phyloP scores from a whole-genome alignment of 177 flowering plant species.

The Tripterygium wilfordii region DNA sequence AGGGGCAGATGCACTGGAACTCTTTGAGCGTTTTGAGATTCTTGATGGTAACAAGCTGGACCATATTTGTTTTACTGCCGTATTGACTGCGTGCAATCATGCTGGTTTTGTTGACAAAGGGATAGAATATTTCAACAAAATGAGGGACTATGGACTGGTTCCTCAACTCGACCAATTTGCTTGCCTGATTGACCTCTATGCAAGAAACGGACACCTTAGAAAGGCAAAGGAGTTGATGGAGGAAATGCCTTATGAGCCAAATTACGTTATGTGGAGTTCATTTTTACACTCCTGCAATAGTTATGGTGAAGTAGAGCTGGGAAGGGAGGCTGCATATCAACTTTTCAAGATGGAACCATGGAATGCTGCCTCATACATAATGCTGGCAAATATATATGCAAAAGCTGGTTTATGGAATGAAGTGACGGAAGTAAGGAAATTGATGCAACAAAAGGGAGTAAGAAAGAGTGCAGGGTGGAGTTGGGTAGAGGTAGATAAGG shows the following conservation, averaged over 20 bases:
- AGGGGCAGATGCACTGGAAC: conserved; percentile 18
- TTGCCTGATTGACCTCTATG: conserved; percentile 42
- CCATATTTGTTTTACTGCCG: conserved; percentile 29
- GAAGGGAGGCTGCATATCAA: conserved; percentile 28
- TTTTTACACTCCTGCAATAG: conserved; percentile 36
- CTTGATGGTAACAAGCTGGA: conserved; percentile 17
- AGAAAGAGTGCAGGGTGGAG: conserved; percentile 31
- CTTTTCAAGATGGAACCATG: conserved; percentile 25
- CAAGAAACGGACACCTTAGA: conserved; percentile 11
- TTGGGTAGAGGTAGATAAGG: conserved; percentile 27
- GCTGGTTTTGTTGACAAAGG: conserved; percentile 33
- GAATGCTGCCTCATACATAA: conserved; percentile 26
- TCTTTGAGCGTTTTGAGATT: conserved; percentile 20
- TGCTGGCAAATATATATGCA: conserved; percentile 34
- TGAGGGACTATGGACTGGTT: conserved; percentile 31
- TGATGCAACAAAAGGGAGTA: conserved; percentile 27
- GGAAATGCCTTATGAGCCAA: conserved; percentile 35
- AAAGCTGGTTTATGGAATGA: conserved; percentile 32
- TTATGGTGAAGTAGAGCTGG: conserved; percentile 32
- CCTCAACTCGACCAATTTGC: conserved; percentile 42
- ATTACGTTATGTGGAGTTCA: conserved; percentile 37
- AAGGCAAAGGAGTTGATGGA: conserved; percentile 40
- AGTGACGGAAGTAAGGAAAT: conserved; percentile 21
- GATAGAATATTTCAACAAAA: conserved; percentile 27
- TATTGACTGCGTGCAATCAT: conserved; percentile 40